Percentiles rank a stretch among this genome's conserved stretches.
Conservation (phyloP, 2,329 filamentous ascomycete genomes). For the Talaromyces pinophilus region DNA sequence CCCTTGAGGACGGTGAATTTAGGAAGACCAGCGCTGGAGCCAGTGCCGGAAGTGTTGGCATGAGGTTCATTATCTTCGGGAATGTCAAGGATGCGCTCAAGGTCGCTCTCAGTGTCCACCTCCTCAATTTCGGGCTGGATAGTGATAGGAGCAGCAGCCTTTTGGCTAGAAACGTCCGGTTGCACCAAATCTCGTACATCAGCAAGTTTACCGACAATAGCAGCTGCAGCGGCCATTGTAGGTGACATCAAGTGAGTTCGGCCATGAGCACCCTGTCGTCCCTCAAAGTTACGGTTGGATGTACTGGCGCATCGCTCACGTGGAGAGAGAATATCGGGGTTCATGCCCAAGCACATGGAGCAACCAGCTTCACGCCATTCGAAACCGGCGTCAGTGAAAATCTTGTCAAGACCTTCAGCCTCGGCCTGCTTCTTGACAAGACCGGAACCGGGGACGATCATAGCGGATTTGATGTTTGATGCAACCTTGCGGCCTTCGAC, state of each 20-base stretch:
- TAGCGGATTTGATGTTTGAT: constrained; percentile 83
- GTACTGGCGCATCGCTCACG: constrained; percentile 93
- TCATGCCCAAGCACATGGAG: constrained; percentile 99
- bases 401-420: constrained; percentile 85
- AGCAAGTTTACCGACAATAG: constrained; percentile 84
- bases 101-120: constrained; percentile 61
- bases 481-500: constrained; percentile 87
- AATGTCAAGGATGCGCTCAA: constrained; percentile 63
- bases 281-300: constrained; percentile 96
- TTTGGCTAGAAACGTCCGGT: constrained; percentile 45
- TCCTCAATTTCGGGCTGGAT: constrained; percentile 63
- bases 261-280: constrained; percentile 86
- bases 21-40: constrained; percentile 66
- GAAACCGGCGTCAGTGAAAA: constrained; percentile 89
- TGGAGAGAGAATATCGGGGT: constrained; percentile 92
- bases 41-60: constrained; percentile 58
- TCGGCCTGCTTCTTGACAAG: constrained; percentile 92
- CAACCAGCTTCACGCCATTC: constrained; percentile 98
- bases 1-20: constrained; percentile 84
- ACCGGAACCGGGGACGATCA: constrained; percentile 95
- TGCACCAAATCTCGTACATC: constrained; percentile 80
- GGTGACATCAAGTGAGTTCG: constrained; percentile 96
- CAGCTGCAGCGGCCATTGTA: constrained; percentile 91
- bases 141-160: constrained; percentile 60
- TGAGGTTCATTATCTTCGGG: constrained; percentile 65